Percentiles rank a stretch among this genome's conserved stretches.
Conservation (phyloP, 129 eudicot species). For the Flaveria sonorensis region DNA sequence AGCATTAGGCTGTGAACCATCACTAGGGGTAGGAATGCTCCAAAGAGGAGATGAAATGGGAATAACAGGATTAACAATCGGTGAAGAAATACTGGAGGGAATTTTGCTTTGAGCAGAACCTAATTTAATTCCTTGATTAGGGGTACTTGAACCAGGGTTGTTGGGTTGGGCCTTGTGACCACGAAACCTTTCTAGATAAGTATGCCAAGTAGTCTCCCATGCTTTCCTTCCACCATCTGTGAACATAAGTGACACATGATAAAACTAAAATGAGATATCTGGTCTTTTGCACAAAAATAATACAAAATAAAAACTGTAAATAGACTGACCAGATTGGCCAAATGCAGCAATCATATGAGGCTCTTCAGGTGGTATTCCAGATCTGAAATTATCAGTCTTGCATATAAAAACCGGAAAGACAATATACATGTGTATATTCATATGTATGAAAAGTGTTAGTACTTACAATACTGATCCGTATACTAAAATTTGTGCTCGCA, state of each 20-base stretch:
- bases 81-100: constrained; percentile 40
- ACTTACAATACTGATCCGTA: constrained; percentile 93
- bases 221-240: constrained; percentile 65
- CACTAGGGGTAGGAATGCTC: constrained; percentile 69
- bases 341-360: constrained; percentile 94
- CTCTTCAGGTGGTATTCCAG: constrained; percentile 88
- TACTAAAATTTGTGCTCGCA: constrained; percentile 94
- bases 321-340: constrained; percentile 73
- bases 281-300: not conserved
- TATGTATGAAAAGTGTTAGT: constrained; percentile 14
- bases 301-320: constrained; percentile 1
- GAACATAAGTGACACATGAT: constrained; percentile 1
- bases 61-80: constrained; percentile 54
- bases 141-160: constrained; percentile 50
- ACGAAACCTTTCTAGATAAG: constrained; percentile 64
- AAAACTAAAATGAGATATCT: not conserved
- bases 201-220: constrained; percentile 93
- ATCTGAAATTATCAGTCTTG: constrained; percentile 51
- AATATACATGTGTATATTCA: constrained; percentile 13
- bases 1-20: constrained; percentile 46
- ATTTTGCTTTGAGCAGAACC: constrained; percentile 55
- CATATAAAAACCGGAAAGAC: constrained; percentile 13
- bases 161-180: constrained; percentile 50
- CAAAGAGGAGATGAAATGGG: constrained; percentile 89
- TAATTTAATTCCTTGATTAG: constrained; percentile 47